Evolutionary conservation across 306 rosid genomes (phyloP).

Genomic region (Vachellia pachyceras): DNA sequence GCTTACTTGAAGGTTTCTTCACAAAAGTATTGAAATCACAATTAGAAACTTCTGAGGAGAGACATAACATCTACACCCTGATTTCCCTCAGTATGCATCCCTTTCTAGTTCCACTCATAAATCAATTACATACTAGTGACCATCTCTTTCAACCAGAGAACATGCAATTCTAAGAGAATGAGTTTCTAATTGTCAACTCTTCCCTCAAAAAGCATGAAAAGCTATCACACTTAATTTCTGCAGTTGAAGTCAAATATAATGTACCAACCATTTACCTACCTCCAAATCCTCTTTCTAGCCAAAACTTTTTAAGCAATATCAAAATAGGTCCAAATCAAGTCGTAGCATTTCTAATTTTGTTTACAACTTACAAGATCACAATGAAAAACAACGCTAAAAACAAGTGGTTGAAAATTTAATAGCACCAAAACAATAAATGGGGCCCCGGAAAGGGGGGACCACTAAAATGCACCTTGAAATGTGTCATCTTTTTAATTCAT

Average conservation of each 20-base stretch:
- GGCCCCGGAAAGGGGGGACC: not conserved
- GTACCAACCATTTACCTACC: not conserved
- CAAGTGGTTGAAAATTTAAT: not conserved
- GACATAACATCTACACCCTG: not conserved
- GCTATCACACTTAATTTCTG: not conserved
- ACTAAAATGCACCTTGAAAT: not conserved
- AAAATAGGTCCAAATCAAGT: not conserved
- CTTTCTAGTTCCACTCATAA: not conserved
- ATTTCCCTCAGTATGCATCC: not conserved
- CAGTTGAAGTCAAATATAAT: not conserved
- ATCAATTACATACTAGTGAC: not conserved
- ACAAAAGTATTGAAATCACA: slow-evolving; percentile 32
- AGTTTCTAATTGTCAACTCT: not conserved
- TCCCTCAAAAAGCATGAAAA: not conserved
- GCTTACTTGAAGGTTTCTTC: slow-evolving; percentile 57
- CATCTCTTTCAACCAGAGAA: not conserved
- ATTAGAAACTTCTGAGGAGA: slow-evolving; percentile 29
- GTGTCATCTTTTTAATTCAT: not conserved
- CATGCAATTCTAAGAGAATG: not conserved
- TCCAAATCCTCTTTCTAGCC: not conserved
- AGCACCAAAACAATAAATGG: not conserved
- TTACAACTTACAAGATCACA: not conserved
- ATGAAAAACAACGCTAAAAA: not conserved
- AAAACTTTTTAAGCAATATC: not conserved
- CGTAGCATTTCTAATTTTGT: not conserved